These are phyloP conservation scores for Cicer judaicum DNA, from an alignment of 306 rosid genomes.

Conservation along the genomic window DNA sequence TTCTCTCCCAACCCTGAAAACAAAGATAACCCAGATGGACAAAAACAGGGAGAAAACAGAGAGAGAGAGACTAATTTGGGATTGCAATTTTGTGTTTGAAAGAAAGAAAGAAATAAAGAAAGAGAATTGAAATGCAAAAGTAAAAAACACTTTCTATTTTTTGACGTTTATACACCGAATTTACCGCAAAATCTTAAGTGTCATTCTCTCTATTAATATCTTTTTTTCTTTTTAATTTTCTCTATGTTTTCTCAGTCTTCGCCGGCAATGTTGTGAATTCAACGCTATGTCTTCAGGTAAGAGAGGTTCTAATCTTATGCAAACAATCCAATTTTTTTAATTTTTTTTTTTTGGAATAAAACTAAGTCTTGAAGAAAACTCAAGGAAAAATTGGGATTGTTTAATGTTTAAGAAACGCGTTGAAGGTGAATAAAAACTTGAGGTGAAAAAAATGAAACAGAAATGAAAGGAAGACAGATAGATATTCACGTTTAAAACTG, in stretches of 20 bases:
- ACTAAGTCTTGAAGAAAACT: slow-evolving; percentile 70
- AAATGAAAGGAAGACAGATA: background rate
- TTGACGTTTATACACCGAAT: slow-evolving; percentile 56
- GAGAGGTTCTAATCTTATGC: slow-evolving; percentile 32
- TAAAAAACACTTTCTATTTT: slow-evolving; percentile 55
- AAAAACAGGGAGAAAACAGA: slow-evolving; percentile 34
- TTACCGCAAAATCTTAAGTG: slow-evolving; percentile 50
- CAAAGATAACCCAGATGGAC: slow-evolving; percentile 44
- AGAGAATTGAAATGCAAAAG: slow-evolving; percentile 47
- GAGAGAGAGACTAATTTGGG: slow-evolving; percentile 53
- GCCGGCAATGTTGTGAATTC: slow-evolving; percentile 57
- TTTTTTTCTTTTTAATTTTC: background rate
- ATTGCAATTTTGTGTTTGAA: slow-evolving; percentile 45
- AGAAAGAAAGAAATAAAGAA: slow-evolving; percentile 26
- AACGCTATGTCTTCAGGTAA: slow-evolving; percentile 22
- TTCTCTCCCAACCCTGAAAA: slow-evolving; percentile 74
- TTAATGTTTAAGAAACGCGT: slow-evolving; percentile 47
- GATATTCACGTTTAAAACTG: background rate
- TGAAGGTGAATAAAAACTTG: background rate
- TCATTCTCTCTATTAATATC: slow-evolving; percentile 15
- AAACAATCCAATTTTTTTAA: slow-evolving; percentile 16
- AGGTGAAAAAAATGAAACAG: background rate
- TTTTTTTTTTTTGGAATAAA: slow-evolving; percentile 14
- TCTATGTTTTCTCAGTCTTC: slow-evolving; percentile 40
- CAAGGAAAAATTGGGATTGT: slow-evolving; percentile 47